A percentile compares a stretch with the other conserved stretches of the same genome.
These are phyloP conservation scores for Nitzschia inconspicua DNA, from an alignment of 108 stramenopile genomes.

Conservation along the genomic window DNA sequence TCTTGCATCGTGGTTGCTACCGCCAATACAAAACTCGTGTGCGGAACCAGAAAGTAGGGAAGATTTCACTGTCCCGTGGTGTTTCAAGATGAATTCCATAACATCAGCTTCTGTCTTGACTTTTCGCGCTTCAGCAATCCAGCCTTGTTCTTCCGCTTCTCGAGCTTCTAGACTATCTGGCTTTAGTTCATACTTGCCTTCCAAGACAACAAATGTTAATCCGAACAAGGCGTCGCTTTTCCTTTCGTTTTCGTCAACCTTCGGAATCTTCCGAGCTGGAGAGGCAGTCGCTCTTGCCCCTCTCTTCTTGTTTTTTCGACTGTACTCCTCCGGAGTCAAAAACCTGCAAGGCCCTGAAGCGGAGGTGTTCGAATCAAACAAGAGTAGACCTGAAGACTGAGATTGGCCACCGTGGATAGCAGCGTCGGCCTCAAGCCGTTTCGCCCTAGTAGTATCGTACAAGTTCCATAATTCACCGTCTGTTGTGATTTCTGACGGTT, in stretches of 20 bases:
- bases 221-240: conserved; percentile 43
- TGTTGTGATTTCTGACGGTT: conserved; percentile 37
- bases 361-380: no score
- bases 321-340: conserved; percentile 60
- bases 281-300: conserved; percentile 17
- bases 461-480: conserved; percentile 37
- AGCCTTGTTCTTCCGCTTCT: conserved; percentile 60
- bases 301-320: conserved; percentile 33
- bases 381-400: neutral
- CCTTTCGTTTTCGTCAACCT: neutral
- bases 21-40: conserved; percentile 36
- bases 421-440: conserved; percentile 23
- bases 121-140: conserved; percentile 39
- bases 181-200: conserved; percentile 60
- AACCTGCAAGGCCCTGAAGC: conserved; percentile 27
- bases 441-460: conserved; percentile 32
- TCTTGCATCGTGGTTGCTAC: conserved; percentile 31
- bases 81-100: conserved; percentile 53
- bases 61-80: conserved; percentile 57
- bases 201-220: conserved; percentile 54
- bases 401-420: neutral
- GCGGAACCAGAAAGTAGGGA: conserved; percentile 9
- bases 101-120: conserved; percentile 56
- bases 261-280: conserved; percentile 29
- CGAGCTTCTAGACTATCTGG: conserved; percentile 43